A percentile compares a stretch with the other conserved stretches of the same genome.
Conservation (phyloP, 148 eudicot species). For the Fallopia convolvulus region DNA sequence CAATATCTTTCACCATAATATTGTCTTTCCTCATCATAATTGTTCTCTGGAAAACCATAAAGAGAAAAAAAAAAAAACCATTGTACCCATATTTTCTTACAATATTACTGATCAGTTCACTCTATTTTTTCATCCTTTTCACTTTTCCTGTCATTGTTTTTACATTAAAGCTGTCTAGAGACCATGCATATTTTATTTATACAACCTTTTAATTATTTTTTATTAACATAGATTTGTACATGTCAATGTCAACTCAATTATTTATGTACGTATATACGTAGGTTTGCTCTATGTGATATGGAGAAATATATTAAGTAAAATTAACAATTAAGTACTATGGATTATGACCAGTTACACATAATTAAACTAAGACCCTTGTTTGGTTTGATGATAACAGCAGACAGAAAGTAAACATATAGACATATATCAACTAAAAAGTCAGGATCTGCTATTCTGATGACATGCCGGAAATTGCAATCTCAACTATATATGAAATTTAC, state of each 20-base stretch:
- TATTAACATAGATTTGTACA: too few species aligned
- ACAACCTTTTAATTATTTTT: not conserved
- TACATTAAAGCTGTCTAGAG: not conserved
- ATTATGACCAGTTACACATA: not conserved
- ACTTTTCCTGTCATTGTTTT: not conserved
- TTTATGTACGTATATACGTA: too few species aligned
- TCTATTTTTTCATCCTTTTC: not conserved
- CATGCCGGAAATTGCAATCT: conserved; percentile 9
- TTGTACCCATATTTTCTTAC: not conserved
- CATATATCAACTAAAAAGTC: conserved; percentile 4
- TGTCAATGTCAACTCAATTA: too few species aligned
- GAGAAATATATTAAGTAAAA: too few species aligned
- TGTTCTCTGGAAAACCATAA: conserved; percentile 2
- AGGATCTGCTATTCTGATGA: not conserved
- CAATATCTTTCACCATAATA: conserved; percentile 6
- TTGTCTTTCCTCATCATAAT: conserved; percentile 9
- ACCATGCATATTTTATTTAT: not conserved
- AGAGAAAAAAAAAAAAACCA: not conserved
- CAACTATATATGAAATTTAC: conserved; percentile 7
- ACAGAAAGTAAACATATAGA: conserved; percentile 6
- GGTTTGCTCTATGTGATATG: too few species aligned
- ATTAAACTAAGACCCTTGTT: not conserved
- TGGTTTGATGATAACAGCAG: conserved; percentile 1
- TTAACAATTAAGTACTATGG: not conserved
- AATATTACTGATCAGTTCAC: not conserved